phyloP scores from a whole-genome alignment of 139 green algal species.

The Tetraselmis chui region DNA sequence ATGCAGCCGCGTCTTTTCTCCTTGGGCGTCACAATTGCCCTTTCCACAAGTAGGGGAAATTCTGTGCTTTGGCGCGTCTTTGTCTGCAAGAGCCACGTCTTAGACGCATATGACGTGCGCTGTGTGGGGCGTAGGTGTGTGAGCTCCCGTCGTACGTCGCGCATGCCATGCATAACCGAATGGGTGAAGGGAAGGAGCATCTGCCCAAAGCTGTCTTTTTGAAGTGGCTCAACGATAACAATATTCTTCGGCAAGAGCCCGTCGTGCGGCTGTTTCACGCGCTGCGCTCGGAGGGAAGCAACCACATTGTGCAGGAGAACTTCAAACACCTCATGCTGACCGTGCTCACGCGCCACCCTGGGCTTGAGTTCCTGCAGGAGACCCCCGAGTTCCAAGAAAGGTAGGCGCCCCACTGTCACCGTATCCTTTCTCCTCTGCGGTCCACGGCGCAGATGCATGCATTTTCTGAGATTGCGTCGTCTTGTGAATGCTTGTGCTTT shows the following conservation, averaged over 20 bases:
- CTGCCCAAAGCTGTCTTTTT: constrained; percentile 23
- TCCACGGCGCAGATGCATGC: too few relatives aligned
- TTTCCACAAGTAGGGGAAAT: neutral
- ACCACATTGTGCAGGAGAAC: constrained; percentile 55
- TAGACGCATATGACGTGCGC: neutral
- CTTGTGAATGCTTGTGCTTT: too few relatives aligned
- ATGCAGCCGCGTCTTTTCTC: neutral
- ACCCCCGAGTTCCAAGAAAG: constrained; percentile 96
- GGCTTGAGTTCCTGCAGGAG: constrained; percentile 94
- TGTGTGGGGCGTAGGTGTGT: constrained; percentile 54
- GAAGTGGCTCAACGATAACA: constrained; percentile 29
- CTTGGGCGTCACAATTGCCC: neutral
- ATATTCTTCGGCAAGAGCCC: constrained; percentile 18
- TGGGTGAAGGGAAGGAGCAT: constrained; percentile 2
- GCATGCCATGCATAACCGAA: constrained; percentile 62
- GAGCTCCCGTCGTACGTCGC: constrained; percentile 74
- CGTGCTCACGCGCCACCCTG: constrained; percentile 85
- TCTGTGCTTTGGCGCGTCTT: neutral
- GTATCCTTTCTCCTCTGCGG: too few relatives aligned
- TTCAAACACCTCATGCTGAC: constrained; percentile 73
- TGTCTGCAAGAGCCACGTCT: neutral
- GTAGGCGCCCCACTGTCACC: constrained; percentile 7
- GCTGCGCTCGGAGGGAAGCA: constrained; percentile 28
- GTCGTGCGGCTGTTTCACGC: constrained; percentile 37
- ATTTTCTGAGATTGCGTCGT: too few relatives aligned